Evolutionary conservation across 176 grass and related monocot genomes (phyloP).

Genomic region (Coix lacrymajobi): DNA sequence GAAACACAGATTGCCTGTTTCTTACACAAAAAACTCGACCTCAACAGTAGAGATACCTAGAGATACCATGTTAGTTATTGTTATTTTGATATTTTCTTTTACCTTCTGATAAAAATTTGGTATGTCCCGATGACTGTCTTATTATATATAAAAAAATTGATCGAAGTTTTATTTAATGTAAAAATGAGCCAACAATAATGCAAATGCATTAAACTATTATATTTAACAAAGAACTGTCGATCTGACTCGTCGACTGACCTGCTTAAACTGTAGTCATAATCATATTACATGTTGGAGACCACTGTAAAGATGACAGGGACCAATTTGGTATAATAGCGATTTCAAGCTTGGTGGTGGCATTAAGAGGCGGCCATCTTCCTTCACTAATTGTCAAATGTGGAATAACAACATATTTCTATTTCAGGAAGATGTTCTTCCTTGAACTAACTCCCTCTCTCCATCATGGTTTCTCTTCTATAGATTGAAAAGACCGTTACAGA

Average conservation of each 20-base stretch:
- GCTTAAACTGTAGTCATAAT: neutral
- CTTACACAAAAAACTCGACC: neutral
- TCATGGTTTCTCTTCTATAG: conserved; percentile 24
- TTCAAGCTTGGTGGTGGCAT: neutral
- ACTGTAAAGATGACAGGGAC: conserved; percentile 3
- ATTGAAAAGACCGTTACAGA: conserved; percentile 95
- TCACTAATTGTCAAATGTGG: neutral
- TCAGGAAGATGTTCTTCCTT: conserved; percentile 12
- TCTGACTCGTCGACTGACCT: neutral
- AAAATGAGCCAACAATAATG: neutral
- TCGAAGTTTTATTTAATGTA: no score
- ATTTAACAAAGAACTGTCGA: neutral
- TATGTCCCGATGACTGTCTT: neutral
- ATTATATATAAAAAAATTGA: neutral
- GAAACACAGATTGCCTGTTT: neutral
- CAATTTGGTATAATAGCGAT: neutral
- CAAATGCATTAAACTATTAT: neutral
- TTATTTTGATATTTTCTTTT: neutral
- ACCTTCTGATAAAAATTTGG: neutral
- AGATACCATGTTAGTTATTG: neutral
- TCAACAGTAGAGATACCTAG: neutral
- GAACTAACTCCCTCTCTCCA: neutral
- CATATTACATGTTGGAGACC: neutral
- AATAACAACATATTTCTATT: conserved; percentile 7
- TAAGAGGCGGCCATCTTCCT: neutral